Percentiles rank a stretch among this genome's conserved stretches.
Evolutionary conservation across 148 eudicot species (phyloP).

Genomic region (Arbutus unedo): DNA sequence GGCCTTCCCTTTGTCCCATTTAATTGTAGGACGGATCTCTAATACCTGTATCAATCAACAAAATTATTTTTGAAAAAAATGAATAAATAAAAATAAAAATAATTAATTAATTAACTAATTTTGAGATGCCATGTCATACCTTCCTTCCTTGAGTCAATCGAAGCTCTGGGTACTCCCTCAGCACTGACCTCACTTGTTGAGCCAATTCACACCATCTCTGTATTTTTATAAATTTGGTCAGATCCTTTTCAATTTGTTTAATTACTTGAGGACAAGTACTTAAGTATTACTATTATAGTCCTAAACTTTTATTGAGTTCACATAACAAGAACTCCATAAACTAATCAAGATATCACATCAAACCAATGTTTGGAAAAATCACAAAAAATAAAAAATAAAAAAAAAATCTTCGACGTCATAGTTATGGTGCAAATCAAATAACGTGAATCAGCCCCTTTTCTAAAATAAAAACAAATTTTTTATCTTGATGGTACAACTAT

Average conservation of each 20-base stretch:
- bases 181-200: slow-evolving; percentile 56
- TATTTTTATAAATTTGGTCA: not conserved
- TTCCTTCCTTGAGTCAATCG: slow-evolving; percentile 78
- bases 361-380: not conserved
- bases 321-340: not conserved
- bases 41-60: slow-evolving; percentile 48
- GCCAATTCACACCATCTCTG: slow-evolving; percentile 88
- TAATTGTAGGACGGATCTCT: slow-evolving; percentile 87
- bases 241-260: not conserved
- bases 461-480: too few species aligned
- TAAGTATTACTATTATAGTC: not conserved
- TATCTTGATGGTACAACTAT: too few species aligned
- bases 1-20: slow-evolving; percentile 99
- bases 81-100: slow-evolving; percentile 8
- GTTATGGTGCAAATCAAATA: not conserved
- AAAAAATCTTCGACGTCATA: not conserved
- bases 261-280: not conserved
- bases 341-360: not conserved
- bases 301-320: not conserved
- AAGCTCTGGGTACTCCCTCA: slow-evolving; percentile 76
- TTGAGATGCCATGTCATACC: slow-evolving; percentile 35
- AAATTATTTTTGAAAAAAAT: not conserved
- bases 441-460: not conserved
- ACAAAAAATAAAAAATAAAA: not conserved
- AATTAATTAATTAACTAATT: not conserved